Evolutionary conservation across 768 basidiomycete genomes (phyloP).

Genomic region (Ephemerocybe angulata): DNA sequence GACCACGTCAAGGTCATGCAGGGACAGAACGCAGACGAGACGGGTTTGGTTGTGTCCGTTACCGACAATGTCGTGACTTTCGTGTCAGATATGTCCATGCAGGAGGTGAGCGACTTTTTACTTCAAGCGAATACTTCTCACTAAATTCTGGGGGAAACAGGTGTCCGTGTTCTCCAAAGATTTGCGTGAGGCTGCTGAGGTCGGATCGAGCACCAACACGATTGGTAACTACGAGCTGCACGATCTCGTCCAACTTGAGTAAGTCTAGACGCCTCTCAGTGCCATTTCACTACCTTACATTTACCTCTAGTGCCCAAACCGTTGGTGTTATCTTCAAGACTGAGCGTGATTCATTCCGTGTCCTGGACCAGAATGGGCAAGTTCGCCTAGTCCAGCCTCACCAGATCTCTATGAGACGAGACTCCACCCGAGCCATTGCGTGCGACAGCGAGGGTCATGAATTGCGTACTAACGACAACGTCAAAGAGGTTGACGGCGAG

Average conservation of each 20-base stretch:
- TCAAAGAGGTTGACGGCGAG: slow-evolving; percentile 89
- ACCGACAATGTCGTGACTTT: slow-evolving; percentile 91
- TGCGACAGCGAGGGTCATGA: slow-evolving; percentile 88
- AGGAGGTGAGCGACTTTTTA: slow-evolving; percentile 58
- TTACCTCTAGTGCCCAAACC: slow-evolving; percentile 66
- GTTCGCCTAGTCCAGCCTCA: slow-evolving; percentile 87
- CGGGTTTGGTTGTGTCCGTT: slow-evolving; percentile 91
- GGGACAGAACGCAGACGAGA: slow-evolving; percentile 92
- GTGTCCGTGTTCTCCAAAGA: slow-evolving; percentile 98
- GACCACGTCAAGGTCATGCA: slow-evolving; percentile 99
- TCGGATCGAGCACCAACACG: slow-evolving; percentile 85
- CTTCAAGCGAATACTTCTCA: slow-evolving; percentile 1
- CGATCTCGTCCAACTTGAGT: slow-evolving; percentile 97
- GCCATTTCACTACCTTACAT: slow-evolving; percentile 1
- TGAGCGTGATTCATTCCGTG: slow-evolving; percentile 92
- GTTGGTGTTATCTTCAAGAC: slow-evolving; percentile 98
- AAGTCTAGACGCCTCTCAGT: slow-evolving; percentile 32
- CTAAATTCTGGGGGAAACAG: slow-evolving; percentile 35
- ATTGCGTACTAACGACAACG: slow-evolving; percentile 81
- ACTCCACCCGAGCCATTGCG: slow-evolving; percentile 79
- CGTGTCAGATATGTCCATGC: slow-evolving; percentile 95
- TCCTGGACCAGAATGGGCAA: slow-evolving; percentile 92
- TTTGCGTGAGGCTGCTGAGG: slow-evolving; percentile 94
- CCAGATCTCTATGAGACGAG: slow-evolving; percentile 89
- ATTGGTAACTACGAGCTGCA: slow-evolving; percentile 95